These are phyloP conservation scores for Allantophomopsis cytisporea DNA, from an alignment of 2,329 filamentous ascomycete genomes.

Conservation along the genomic window DNA sequence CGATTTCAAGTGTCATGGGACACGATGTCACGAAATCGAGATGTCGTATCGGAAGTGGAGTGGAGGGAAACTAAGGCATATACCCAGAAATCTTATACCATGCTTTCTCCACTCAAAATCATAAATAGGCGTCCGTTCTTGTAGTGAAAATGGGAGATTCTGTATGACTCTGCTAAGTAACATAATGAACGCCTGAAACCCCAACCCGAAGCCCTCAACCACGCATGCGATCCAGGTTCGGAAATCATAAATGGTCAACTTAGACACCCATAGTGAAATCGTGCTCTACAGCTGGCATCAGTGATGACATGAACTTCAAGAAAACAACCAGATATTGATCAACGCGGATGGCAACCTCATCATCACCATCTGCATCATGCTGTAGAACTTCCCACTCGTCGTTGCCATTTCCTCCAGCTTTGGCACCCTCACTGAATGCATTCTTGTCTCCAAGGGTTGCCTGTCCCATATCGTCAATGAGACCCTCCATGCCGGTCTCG, in stretches of 20 bases:
- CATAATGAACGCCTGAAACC: too few species aligned
- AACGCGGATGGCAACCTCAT: constrained; percentile 72
- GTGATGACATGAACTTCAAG: constrained; percentile 67
- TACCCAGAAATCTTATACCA: too few species aligned
- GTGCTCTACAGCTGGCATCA: constrained; percentile 94
- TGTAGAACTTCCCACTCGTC: constrained; percentile 56
- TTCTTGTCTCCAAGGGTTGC: constrained; percentile 37
- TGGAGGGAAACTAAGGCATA: too few species aligned
- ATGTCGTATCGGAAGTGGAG: too few species aligned
- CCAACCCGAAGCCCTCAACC: too few species aligned
- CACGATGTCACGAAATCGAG: too few species aligned
- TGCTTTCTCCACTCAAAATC: too few species aligned
- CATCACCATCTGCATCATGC: constrained; percentile 46
- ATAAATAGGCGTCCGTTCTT: too few species aligned
- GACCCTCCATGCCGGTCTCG: constrained; percentile 60
- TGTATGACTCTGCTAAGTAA: too few species aligned
- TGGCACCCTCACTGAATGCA: constrained; percentile 22
- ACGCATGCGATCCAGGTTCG: too few species aligned
- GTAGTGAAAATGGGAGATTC: too few species aligned
- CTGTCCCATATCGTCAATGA: constrained; percentile 69
- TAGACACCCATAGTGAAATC: constrained; percentile 95
- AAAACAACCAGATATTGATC: constrained; percentile 84
- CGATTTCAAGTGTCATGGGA: too few species aligned
- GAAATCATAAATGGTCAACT: neutral
- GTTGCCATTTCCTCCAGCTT: constrained; percentile 32